Base-by-base conservation (phyloP, 2,329 filamentous ascomycete species). In the Daldinia sp. region DNA sequence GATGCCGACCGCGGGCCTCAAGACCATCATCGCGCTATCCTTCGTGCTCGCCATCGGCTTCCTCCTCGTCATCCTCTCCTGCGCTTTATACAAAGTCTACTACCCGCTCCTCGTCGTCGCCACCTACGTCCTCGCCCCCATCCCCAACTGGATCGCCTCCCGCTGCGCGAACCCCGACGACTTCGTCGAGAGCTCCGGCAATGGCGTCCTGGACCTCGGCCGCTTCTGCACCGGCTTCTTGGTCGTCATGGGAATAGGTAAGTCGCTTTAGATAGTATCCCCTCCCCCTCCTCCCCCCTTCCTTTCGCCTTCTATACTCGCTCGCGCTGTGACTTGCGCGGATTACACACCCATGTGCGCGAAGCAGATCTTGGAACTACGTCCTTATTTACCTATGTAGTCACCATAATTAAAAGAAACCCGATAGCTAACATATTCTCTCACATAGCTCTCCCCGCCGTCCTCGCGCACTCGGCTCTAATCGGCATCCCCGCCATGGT, bases 1-100 rank as follows among this genome's bases (percentile, higher is more conserved):
- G 72, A 89, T 89, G 87, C 81, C 87, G 84, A 88, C 93, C 85
- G 94, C 96, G 76, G 96, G 96, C 80, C 90, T 99, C 78, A 98
- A 98, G 85, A 99, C 96, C 74, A 99, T 99, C 83, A 99, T 99
- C 82, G 93, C 93, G 73, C 92, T 99, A 75, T 98, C 96, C 79
- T 99, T 99, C 84, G 96, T 99, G 80, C 93, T 99, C 73, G 96
- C 96, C 75, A 96, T 99, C 77, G 96, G 96, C 76, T 99, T 99
- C 85, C 93, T 99, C 77, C 93, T 99, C 74, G 96, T 98, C 75
- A 99, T 99, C 82, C 92, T 99, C 77, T 98, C 94, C 71, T 97
- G 94, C 79, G 96, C 96, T 57, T 89, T 99, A 74, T 99, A 92
- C 88, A 88, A 95, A 79, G 93, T 93, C 82, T 99, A 97, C 88